Evolutionary conservation across 495 filamentous ascomycete genomes (phyloP).

Genomic region (Penicillium fimorum): DNA sequence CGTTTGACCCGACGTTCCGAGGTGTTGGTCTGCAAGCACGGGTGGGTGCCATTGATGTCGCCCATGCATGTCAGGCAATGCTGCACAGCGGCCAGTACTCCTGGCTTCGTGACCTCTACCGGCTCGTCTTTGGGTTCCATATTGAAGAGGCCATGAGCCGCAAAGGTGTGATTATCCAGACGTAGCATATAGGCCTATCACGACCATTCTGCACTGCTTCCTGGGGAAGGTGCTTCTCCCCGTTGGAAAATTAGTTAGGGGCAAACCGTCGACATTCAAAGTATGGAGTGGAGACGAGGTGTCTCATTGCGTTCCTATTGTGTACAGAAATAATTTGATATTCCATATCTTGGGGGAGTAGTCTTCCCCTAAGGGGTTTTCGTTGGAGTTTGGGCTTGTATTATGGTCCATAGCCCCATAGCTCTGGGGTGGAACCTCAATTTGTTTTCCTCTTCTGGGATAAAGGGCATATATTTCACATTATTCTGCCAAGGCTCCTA

Average conservation of each 20-base stretch:
- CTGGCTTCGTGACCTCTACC: conserved; percentile 77
- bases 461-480: background rate
- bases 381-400: background rate
- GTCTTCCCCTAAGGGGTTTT: background rate
- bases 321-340: background rate
- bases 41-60: conserved; percentile 67
- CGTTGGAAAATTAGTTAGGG: background rate
- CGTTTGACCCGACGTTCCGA: conserved; percentile 64
- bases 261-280: background rate
- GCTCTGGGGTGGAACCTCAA: background rate
- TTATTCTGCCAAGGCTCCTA: background rate
- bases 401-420: background rate
- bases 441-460: background rate
- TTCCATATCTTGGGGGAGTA: background rate
- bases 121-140: conserved; percentile 80
- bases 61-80: conserved; percentile 74
- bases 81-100: conserved; percentile 61
- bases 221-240: background rate
- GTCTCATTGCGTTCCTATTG: background rate
- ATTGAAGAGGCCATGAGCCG: conserved; percentile 66
- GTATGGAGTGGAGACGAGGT: background rate
- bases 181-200: conserved; percentile 16
- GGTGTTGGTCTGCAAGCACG: conserved; percentile 54
- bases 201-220: background rate
- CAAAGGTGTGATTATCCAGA: conserved; percentile 51